Conservation (phyloP, 371 early-diverging fungal species). For the Syncephalastrum racemosum region DNA sequence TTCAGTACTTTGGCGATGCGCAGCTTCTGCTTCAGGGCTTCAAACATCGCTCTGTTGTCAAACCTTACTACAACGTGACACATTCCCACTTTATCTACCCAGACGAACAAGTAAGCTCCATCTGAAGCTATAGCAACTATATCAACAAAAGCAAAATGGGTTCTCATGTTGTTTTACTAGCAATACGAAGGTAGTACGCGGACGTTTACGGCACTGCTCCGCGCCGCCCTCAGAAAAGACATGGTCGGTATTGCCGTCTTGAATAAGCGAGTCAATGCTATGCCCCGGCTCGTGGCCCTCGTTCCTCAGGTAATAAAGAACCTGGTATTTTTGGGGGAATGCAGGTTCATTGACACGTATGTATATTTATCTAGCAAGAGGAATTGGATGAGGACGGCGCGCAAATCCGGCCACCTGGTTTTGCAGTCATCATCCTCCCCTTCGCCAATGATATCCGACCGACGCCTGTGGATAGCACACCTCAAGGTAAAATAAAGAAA, state of each 20-base stretch:
- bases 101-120: slow-evolving; percentile 59
- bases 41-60: slow-evolving; percentile 38
- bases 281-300: slow-evolving; percentile 61
- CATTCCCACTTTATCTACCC: slow-evolving; percentile 75
- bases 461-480: slow-evolving; percentile 34
- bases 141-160: neutral
- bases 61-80: slow-evolving; percentile 54
- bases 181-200: slow-evolving; percentile 64
- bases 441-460: slow-evolving; percentile 69
- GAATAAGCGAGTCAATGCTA: slow-evolving; percentile 48
- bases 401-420: slow-evolving; percentile 57
- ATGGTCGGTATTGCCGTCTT: slow-evolving; percentile 64
- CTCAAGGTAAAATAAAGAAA: slow-evolving; percentile 19
- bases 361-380: slow-evolving; percentile 21
- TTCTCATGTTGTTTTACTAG: slow-evolving; percentile 13
- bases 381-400: slow-evolving; percentile 28
- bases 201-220: slow-evolving; percentile 63
- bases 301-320: slow-evolving; percentile 56
- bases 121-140: slow-evolving; percentile 1
- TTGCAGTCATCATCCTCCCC: slow-evolving; percentile 62
- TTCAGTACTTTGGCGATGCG: slow-evolving; percentile 30
- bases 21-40: slow-evolving; percentile 58
- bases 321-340: neutral
- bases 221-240: slow-evolving; percentile 46
- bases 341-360: too few species aligned